Evolutionary conservation across 306 rosid genomes (phyloP).

Genomic region (Phaseolus lunatus): DNA sequence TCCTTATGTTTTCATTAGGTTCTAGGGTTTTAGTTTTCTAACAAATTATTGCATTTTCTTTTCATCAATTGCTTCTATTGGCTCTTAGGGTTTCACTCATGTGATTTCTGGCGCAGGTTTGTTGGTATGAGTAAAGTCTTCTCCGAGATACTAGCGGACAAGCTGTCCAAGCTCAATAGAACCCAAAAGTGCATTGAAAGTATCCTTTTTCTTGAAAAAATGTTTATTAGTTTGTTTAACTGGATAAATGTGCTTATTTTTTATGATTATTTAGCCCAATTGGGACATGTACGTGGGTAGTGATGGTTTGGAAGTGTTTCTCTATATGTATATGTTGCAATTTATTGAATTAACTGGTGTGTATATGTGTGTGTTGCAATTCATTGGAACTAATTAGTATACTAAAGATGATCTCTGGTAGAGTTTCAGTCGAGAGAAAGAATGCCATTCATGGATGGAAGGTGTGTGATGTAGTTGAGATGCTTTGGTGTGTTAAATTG

Average conservation of each 20-base stretch:
- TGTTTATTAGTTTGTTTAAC: neutral
- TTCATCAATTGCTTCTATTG: conserved; percentile 1
- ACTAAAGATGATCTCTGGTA: neutral
- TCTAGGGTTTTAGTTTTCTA: conserved; percentile 43
- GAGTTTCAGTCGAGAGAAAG: neutral
- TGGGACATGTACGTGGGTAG: neutral
- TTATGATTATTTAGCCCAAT: neutral
- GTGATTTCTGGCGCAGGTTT: conserved; percentile 25
- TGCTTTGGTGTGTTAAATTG: neutral
- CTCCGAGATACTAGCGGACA: conserved; percentile 88
- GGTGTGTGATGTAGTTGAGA: conserved; percentile 8
- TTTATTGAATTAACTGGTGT: too few relatives aligned
- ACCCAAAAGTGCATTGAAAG: conserved; percentile 91
- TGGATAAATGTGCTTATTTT: neutral
- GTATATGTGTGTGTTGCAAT: neutral
- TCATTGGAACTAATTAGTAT: neutral
- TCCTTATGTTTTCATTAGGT: conserved; percentile 14
- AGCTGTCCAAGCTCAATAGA: conserved; percentile 89
- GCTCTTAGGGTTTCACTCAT: conserved; percentile 48
- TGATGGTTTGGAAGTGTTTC: neutral
- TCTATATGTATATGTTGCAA: too few relatives aligned
- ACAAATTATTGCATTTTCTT: neutral
- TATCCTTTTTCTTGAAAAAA: conserved; percentile 51
- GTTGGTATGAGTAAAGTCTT: conserved; percentile 77
- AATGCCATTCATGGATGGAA: neutral